Base-by-base conservation (phyloP, 1,284 basidiomycete genomes). In the Ceratobasidium sp. region DNA sequence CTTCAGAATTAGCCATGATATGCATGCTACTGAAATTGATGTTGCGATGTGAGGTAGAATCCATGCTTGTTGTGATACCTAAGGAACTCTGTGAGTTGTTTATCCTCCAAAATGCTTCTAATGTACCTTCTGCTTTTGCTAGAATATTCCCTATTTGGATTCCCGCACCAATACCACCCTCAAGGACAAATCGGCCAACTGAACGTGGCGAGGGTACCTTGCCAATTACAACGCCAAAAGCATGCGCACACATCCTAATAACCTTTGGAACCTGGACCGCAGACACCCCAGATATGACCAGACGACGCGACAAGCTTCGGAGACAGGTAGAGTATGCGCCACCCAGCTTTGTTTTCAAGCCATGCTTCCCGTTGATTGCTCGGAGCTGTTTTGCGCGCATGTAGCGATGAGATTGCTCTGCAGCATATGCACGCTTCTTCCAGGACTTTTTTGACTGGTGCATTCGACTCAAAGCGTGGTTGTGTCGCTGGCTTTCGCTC, bases 1-100 rank as follows among this genome's bases (percentile, higher is more conserved):
- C 21, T 66, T 30, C 2, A 18, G 63, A 49, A 38, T 66, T 66
- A 8, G 63, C 63, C 47, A 52, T 66, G 28, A 52, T 35, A 41
- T 66, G 63, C 63, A 66, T 66, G 32, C 63, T 66, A 30, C 63
- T 66, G 47, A 52, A 66, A 23, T 66, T 66, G n/a, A 66, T 66
- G 32, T 35, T 66, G 44, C 30, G 21, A 28, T 66, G 63, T 52
- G 49, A 66, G 1, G 47, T 66, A 7, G 63, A 66, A 32, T 66
- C 63, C 63, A 66, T 66, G 44, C 63, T 66, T 18, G 63, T 66
- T 11, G 63, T 66, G 18, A 50, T 35, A 52, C 63, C 63, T 66
- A 52, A 35, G 8, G 18, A 5, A 44, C 35, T 13, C n/a, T n/a
- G n/a, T n/a, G n/a, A n/a, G n/a, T 11, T 18, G 9, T 66, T 35